Evolutionary conservation across 2,329 filamentous ascomycete genomes (phyloP), one percentile per base, ranked within the genome.

Genomic region (Aurifilum marmelostoma): DNA sequence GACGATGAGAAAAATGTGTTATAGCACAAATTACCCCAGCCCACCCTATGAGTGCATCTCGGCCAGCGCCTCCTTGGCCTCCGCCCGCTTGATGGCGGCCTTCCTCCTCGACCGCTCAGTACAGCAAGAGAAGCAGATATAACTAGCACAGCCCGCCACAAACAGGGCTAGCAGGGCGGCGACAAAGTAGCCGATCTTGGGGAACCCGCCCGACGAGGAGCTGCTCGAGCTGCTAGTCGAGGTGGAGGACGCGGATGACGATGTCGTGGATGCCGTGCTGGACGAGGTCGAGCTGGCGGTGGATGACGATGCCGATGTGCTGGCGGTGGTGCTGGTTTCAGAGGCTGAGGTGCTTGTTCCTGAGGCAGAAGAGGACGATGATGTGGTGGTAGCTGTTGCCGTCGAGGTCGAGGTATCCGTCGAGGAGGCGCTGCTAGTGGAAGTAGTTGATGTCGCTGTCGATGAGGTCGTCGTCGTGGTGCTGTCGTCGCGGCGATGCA

Each of bases 81-180:
- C 65, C 18, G 54, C 65, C 9, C 54, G 39, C n/a, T 11, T 59
- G n/a, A 24, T 16, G 11, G 37, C 37, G 29, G 52, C 52, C 39
- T 66, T 61, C 18, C 39, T 39, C 11, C 21, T 24, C 11, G 27
- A 21, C 14, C 65, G 65, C 41, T 66, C 65, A 9, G 37, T 16
- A 12, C 56, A 66, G 29, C 65, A 66, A 8, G 65, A 66, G 27
- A 50, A 66, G 54, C 65, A 66, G 16, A 66, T 61, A 12, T 37
- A 54, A 11, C 41, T 37, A 3, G 37, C 43, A 27, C 65, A 66
- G 18, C 54, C 54, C 9, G 54, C 65, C 18, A 37, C 65, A 39
- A 66, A 66, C 11, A 66, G 12, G 18, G 27, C 65, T 27, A 66
- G 41, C 7, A 66, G 24, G 16, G 43, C 65, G 21, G 65, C 65